Conservation (phyloP, 768 basidiomycete species). For the Dioszegia hungarica region DNA sequence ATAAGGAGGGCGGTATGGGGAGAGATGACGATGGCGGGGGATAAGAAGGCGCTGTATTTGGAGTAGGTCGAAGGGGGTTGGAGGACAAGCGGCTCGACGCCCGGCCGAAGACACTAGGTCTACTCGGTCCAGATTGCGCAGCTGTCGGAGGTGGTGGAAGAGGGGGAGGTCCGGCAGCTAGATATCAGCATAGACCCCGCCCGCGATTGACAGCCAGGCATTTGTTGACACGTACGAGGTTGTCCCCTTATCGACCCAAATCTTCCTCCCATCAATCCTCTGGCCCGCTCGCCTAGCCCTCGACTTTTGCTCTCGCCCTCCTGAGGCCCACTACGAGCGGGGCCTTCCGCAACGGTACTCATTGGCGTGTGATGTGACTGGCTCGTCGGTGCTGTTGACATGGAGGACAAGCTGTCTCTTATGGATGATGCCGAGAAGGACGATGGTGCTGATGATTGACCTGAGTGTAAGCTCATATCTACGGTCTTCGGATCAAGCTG, state of each 20-base stretch:
- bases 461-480: not conserved
- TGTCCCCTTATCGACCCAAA: not conserved
- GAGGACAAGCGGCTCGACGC: not conserved
- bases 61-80: not conserved
- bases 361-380: not conserved
- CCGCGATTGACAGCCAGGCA: not conserved
- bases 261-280: not conserved
- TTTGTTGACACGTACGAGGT: not conserved
- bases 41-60: not conserved
- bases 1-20: not conserved
- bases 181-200: not conserved
- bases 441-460: not conserved
- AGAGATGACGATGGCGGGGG: not conserved
- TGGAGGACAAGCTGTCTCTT: constrained; percentile 4
- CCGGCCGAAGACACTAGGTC: not conserved
- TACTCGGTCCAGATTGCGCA: not conserved
- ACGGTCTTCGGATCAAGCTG: too few relatives aligned
- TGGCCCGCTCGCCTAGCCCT: not conserved
- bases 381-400: constrained; percentile 6
- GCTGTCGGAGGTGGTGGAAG: not conserved
- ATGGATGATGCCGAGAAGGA: not conserved
- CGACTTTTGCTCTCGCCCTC: not conserved
- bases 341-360: not conserved
- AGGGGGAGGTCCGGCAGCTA: not conserved
- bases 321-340: not conserved